Evolutionary conservation across 345 rosid genomes (phyloP).

Genomic region (Populus euphratica): DNA sequence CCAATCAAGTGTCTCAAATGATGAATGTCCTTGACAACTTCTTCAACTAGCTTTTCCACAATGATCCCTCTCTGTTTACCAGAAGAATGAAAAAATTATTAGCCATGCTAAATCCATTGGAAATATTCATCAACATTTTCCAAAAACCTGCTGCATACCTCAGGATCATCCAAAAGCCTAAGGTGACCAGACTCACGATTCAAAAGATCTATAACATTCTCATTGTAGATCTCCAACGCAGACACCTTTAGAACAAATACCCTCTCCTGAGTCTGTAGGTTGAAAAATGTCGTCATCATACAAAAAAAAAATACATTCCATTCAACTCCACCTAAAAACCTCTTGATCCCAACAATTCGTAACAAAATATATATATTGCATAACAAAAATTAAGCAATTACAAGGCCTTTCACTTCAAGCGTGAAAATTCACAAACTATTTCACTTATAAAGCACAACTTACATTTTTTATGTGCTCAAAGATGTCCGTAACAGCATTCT

Average conservation of each 20-base stretch:
- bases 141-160: constrained; percentile 43
- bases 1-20: constrained; percentile 76
- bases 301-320: neutral
- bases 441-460: constrained; percentile 13
- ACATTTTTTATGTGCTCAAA: constrained; percentile 66
- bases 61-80: constrained; percentile 71
- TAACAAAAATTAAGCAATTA: neutral
- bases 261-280: constrained; percentile 61
- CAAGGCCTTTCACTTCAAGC: neutral
- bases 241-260: constrained; percentile 70
- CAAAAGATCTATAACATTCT: constrained; percentile 79
- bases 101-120: neutral
- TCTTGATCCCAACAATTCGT: neutral
- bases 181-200: constrained; percentile 77
- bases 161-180: constrained; percentile 93
- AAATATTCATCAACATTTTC: neutral
- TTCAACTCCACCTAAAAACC: neutral
- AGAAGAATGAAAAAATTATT: constrained; percentile 13
- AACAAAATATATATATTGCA: neutral
- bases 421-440: neutral
- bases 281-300: neutral
- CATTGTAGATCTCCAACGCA: constrained; percentile 92
- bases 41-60: constrained; percentile 82
- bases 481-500: constrained; percentile 68
- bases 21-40: constrained; percentile 64